phyloP scores from a whole-genome alignment of 768 basidiomycete species.

The Hygrocybe punicea region DNA sequence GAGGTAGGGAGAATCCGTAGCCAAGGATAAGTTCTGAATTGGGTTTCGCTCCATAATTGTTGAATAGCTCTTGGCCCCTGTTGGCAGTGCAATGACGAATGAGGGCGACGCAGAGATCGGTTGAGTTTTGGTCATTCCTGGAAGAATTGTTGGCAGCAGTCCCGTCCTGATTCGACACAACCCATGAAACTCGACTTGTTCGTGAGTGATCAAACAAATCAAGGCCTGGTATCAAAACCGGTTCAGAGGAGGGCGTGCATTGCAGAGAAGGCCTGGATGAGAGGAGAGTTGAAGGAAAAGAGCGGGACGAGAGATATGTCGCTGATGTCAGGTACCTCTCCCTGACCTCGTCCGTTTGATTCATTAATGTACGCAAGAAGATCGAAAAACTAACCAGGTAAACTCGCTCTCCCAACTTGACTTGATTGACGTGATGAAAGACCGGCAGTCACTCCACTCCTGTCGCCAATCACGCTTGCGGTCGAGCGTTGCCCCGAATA shows the following conservation, averaged over 20 bases:
- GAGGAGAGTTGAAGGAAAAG: conserved; percentile 84
- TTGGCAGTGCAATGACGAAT: conserved; percentile 46
- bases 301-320: conserved; percentile 81
- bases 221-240: conserved; percentile 82
- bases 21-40: conserved; percentile 88
- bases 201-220: conserved; percentile 86
- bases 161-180: conserved; percentile 42
- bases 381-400: conserved; percentile 57
- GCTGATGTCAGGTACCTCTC: conserved; percentile 65
- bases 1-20: conserved; percentile 79
- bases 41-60: conserved; percentile 91
- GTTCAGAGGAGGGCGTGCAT: conserved; percentile 52
- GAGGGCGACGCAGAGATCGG: conserved; percentile 53
- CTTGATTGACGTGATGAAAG: conserved; percentile 36
- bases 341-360: conserved; percentile 44
- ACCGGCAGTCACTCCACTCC: conserved; percentile 59
- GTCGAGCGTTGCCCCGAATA: conserved; percentile 73
- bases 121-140: not conserved
- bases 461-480: conserved; percentile 56
- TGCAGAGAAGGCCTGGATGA: conserved; percentile 52
- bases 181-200: conserved; percentile 79
- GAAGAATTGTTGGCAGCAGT: conserved; percentile 7
- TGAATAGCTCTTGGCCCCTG: conserved; percentile 62
- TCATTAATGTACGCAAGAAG: not conserved
- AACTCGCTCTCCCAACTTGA: conserved; percentile 47